A percentile compares a stretch with the other conserved stretches of the same genome.
Conservation (phyloP, 768 basidiomycete species). For the Leccinum rimulosum region DNA sequence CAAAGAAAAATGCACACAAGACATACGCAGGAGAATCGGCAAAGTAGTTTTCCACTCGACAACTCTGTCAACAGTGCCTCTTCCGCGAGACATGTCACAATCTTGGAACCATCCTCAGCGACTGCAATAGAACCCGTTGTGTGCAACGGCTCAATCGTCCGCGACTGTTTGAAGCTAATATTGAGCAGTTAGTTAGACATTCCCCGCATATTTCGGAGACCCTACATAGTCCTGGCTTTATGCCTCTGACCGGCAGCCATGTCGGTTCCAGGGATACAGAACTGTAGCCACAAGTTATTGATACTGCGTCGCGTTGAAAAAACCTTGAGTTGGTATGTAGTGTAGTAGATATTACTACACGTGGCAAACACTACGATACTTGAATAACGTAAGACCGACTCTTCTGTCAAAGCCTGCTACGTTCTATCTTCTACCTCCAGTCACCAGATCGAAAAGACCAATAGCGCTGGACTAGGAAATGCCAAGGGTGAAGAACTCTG, state of each 20-base stretch:
- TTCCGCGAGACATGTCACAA: slow-evolving; percentile 87
- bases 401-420: background rate
- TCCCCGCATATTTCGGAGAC: background rate
- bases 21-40: slow-evolving; percentile 81
- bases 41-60: slow-evolving; percentile 69
- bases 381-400: background rate
- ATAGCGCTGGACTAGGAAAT: no score
- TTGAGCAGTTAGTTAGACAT: slow-evolving; percentile 9
- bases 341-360: background rate
- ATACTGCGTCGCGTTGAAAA: slow-evolving; percentile 1
- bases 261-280: background rate
- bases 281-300: background rate
- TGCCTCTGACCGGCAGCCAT: slow-evolving; percentile 29
- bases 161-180: slow-evolving; percentile 70
- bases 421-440: background rate
- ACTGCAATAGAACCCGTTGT: slow-evolving; percentile 86
- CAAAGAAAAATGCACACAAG: background rate
- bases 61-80: slow-evolving; percentile 82
- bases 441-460: background rate
- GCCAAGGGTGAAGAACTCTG: background rate
- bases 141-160: slow-evolving; percentile 76
- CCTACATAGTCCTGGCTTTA: slow-evolving; percentile 47
- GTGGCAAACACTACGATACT: background rate
- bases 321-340: background rate
- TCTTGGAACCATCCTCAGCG: slow-evolving; percentile 70